These are phyloP conservation scores for Spirogloea muscicola DNA, from an alignment of 139 green algal species.

Conservation along the genomic window DNA sequence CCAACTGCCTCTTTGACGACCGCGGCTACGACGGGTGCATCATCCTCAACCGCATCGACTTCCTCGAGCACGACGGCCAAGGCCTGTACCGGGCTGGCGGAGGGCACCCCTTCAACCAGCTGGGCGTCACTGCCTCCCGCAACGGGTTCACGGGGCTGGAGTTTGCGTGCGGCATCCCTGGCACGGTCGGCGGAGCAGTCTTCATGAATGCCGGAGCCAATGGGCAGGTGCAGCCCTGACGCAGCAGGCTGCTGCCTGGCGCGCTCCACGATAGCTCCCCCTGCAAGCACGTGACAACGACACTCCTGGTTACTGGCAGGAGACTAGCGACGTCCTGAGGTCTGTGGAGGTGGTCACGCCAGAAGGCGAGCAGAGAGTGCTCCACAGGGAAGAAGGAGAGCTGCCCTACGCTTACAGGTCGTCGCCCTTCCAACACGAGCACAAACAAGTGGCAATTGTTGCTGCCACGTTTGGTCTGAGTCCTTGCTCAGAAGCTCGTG, in stretches of 20 bases:
- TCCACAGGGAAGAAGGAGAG: constrained; percentile 17
- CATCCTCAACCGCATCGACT: constrained; percentile 50
- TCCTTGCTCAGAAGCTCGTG: neutral
- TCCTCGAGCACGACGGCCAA: constrained; percentile 13
- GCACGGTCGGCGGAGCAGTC: constrained; percentile 56
- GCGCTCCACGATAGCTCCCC: neutral
- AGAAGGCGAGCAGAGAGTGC: neutral
- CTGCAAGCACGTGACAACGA: neutral
- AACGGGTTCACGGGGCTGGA: constrained; percentile 47
- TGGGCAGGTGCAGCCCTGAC: constrained; percentile 10
- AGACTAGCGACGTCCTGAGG: constrained; percentile 34
- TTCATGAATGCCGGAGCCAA: constrained; percentile 59
- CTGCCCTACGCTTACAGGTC: constrained; percentile 28
- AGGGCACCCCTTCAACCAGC: constrained; percentile 50
- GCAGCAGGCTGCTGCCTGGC: neutral
- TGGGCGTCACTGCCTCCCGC: constrained; percentile 28
- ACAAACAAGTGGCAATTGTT: constrained; percentile 2
- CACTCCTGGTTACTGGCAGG: constrained; percentile 28
- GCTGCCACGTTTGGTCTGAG: constrained; percentile 41
- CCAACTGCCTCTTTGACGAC: constrained; percentile 57
- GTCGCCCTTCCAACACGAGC: constrained; percentile 47
- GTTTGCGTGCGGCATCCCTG: constrained; percentile 56
- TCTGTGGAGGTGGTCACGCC: constrained; percentile 45
- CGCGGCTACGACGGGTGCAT: constrained; percentile 51
- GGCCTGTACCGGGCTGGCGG: constrained; percentile 35